Evolutionary conservation across 176 grass and related monocot species (phyloP).

Genomic region (Carex scoparia): DNA sequence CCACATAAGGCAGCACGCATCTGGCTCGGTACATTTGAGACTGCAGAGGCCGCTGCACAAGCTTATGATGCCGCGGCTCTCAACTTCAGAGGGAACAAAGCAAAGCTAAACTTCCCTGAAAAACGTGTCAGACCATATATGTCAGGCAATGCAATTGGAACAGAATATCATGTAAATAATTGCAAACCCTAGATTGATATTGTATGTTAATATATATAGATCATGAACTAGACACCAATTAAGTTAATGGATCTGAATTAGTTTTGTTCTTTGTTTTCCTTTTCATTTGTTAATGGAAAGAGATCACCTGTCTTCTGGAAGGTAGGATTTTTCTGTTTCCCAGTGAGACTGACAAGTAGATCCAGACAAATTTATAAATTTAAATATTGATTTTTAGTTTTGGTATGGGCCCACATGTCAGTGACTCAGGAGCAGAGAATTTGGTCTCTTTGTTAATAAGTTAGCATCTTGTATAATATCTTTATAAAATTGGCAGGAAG

Average conservation of each 20-base stretch:
- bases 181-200: background rate
- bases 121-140: background rate
- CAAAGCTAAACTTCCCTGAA: constrained; percentile 81
- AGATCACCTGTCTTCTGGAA: no score
- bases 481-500: background rate
- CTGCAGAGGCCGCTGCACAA: constrained; percentile 68
- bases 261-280: background rate
- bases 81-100: constrained; percentile 52
- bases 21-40: constrained; percentile 87
- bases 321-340: no score
- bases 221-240: background rate
- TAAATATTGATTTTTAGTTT: no score
- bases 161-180: background rate
- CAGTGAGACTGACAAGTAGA: no score
- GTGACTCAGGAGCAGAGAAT: no score
- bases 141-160: background rate
- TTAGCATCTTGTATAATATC: background rate
- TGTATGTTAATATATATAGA: background rate
- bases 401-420: no score
- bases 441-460: background rate
- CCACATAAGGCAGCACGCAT: constrained; percentile 64
- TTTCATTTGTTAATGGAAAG: background rate
- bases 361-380: no score
- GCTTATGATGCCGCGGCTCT: constrained; percentile 70
- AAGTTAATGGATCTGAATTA: background rate